Base-by-base conservation (phyloP, 2,329 filamentous ascomycete genomes). In the Berkeleyomyces rouxiae region DNA sequence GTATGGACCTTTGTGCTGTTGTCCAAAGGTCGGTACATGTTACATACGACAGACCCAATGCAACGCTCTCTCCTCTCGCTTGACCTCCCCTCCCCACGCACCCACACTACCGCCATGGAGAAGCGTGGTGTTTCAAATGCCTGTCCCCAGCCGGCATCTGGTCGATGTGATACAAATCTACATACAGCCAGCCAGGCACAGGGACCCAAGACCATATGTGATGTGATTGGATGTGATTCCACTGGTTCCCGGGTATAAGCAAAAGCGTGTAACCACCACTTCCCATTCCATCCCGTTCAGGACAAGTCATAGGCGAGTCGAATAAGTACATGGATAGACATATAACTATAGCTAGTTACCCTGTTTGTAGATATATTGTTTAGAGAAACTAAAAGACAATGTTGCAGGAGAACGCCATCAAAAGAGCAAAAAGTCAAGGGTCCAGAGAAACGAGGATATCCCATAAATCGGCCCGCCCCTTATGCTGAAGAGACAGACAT, bases 1-100 rank as follows among this genome's bases (percentile, higher is more conserved):
- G 55, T 58, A 58, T 9, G 51, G 51, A 55, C 51, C 51, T 55
- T 55, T 55, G 51, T 13, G 13, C 51, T 55, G n/a, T 55, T 55
- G 33, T 37, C 51, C 51, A 55, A 55, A 55, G 36, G 51, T 55
- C 51, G 51, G 33, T 39, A 55, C 51, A 55, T 55, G 33, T n/a
- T 55, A 55, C 51, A 55, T 39, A 36, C 36, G 13, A 55, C 51
- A 10, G 13, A n/a, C 33, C 36, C 33, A 55, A 55, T 55, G 51
- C 51, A 1, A 55, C 51, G 4, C 51, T 55, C 51, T 39, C 23
- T 23, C 23, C 23, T 23, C 23, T 23, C 2, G 23, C 23, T 23
- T 23, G 23, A 23, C 23, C 23, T 23, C 33, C 51, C 6, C 51
- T 36, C 33, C 36, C 43, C 43, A n/a, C 49, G 37, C 51, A 13